Conservation (phyloP, 495 filamentous ascomycete species). For the Penicillium simplicissimum region DNA sequence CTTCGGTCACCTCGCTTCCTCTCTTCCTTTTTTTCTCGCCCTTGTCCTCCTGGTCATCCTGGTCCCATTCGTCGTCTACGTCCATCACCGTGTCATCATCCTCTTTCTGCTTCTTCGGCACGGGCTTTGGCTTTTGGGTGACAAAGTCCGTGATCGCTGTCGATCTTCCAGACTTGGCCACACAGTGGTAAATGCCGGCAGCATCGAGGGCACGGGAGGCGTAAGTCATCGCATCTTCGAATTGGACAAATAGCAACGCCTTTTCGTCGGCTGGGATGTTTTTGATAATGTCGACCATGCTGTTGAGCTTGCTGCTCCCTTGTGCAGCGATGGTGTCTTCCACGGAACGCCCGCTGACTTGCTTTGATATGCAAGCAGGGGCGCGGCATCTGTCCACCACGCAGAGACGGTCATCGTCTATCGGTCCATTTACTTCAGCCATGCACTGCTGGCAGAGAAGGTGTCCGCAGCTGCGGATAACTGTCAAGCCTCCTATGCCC, state of each 20-base stretch:
- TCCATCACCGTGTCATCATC: not conserved
- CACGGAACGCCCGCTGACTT: constrained; percentile 38
- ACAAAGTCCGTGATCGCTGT: constrained; percentile 15
- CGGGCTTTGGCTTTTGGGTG: not conserved
- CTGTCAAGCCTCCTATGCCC: constrained; percentile 17
- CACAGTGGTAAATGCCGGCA: constrained; percentile 33
- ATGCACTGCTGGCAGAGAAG: constrained; percentile 45
- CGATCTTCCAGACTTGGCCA: not conserved
- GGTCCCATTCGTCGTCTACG: not conserved
- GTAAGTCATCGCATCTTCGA: constrained; percentile 39
- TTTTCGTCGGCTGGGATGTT: constrained; percentile 45
- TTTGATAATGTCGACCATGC: constrained; percentile 48
- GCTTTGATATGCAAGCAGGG: constrained; percentile 29
- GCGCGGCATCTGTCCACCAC: constrained; percentile 32
- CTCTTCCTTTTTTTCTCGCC: constrained; percentile 2
- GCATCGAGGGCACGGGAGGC: constrained; percentile 34
- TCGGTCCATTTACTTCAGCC: not conserved
- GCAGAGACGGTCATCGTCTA: constrained; percentile 26
- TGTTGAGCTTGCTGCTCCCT: constrained; percentile 49
- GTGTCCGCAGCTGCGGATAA: constrained; percentile 56
- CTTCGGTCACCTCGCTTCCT: not conserved
- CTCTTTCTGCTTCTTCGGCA: not conserved
- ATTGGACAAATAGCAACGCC: constrained; percentile 56
- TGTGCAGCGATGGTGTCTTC: constrained; percentile 30
- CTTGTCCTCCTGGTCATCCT: not conserved